Evolutionary conservation across 108 stramenopile genomes (phyloP).

Genomic region (Skeletonema tropicum): DNA sequence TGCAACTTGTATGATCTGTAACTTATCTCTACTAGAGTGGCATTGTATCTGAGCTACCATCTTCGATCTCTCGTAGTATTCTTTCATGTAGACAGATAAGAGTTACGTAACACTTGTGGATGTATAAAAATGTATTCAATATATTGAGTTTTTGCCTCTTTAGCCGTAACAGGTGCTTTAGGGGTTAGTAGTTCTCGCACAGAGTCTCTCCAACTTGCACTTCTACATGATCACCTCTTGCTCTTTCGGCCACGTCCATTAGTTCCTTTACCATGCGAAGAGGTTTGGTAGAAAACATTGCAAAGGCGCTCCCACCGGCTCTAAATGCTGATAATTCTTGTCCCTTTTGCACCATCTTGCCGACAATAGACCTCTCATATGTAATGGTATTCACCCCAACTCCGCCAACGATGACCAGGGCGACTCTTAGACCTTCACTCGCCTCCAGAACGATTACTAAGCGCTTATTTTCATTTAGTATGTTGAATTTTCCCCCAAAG

Average conservation of each 20-base stretch:
- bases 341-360: slow-evolving; percentile 35
- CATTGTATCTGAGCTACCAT: too few species aligned
- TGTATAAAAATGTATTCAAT: too few species aligned
- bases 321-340: slow-evolving; percentile 51
- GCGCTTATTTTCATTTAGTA: slow-evolving; percentile 50
- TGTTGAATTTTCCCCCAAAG: slow-evolving; percentile 53
- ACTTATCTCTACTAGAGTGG: too few species aligned
- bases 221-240: slow-evolving; percentile 26
- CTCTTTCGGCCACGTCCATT: slow-evolving; percentile 7
- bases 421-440: slow-evolving; percentile 16
- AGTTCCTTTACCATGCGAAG: slow-evolving; percentile 25
- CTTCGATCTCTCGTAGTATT: too few species aligned
- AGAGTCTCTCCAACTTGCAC: slow-evolving; percentile 43
- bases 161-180: background rate
- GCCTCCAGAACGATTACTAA: slow-evolving; percentile 45
- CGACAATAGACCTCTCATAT: slow-evolving; percentile 31
- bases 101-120: too few species aligned
- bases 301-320: slow-evolving; percentile 54
- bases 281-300: slow-evolving; percentile 38
- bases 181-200: background rate
- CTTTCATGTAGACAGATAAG: too few species aligned
- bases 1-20: too few species aligned
- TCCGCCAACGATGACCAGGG: slow-evolving; percentile 47
- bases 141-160: background rate
- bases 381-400: slow-evolving; percentile 52